Evolutionary conservation across 1,284 basidiomycete genomes (phyloP).

Genomic region (Neonothopanus nambi): DNA sequence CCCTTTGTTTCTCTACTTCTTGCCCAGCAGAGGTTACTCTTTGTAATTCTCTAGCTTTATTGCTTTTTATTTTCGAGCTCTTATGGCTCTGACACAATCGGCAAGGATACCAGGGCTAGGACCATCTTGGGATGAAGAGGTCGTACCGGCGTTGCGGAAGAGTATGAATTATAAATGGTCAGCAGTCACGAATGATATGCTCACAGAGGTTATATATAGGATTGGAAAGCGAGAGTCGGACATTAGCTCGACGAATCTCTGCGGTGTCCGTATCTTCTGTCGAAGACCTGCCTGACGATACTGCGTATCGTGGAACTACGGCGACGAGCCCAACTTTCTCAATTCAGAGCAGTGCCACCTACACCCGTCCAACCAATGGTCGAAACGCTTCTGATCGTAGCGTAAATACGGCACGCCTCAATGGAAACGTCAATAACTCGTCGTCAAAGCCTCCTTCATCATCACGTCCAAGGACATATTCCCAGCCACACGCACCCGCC

Average conservation of each 20-base stretch:
- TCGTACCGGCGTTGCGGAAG: slow-evolving; percentile 70
- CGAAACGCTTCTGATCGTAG: slow-evolving; percentile 2
- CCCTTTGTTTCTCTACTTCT: too few relatives aligned
- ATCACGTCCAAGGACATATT: slow-evolving; percentile 58
- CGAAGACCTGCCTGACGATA: slow-evolving; percentile 35
- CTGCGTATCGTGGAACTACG: background rate
- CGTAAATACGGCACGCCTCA: slow-evolving; percentile 1
- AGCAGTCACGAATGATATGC: slow-evolving; percentile 5
- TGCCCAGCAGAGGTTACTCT: too few relatives aligned
- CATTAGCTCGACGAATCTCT: slow-evolving; percentile 71
- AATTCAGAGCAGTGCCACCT: slow-evolving; percentile 3
- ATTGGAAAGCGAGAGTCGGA: slow-evolving; percentile 71
- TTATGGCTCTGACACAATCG: slow-evolving; percentile 52
- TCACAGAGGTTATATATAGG: slow-evolving; percentile 43
- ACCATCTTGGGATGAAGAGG: slow-evolving; percentile 69
- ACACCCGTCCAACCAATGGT: background rate
- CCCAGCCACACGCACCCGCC: slow-evolving; percentile 48
- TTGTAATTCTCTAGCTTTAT: background rate
- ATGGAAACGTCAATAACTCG: background rate
- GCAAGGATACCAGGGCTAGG: slow-evolving; percentile 44
- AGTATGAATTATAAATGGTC: slow-evolving; percentile 40
- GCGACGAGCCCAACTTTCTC: background rate
- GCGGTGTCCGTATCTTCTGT: slow-evolving; percentile 61
- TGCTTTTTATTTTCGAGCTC: background rate
- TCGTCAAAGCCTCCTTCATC: slow-evolving; percentile 20